Base-by-base conservation (phyloP, 495 filamentous ascomycete species). In the Rostrohypoxylon terebratum region DNA sequence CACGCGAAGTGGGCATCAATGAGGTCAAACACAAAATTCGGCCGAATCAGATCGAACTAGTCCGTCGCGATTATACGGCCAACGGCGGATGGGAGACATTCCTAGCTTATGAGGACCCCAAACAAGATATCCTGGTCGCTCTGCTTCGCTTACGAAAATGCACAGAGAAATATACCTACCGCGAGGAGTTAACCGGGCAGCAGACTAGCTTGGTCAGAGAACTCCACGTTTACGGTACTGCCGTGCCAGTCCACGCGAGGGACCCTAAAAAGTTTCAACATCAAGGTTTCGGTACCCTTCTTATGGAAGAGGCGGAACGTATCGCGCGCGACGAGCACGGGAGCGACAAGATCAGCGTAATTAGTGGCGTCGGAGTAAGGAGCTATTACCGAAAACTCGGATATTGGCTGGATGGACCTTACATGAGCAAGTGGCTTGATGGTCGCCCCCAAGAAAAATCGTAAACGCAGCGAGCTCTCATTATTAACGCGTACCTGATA, bases 11-110 rank as follows among this genome's bases (percentile, higher is more conserved):
- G 60, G 96, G 96, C 54, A 93, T 99, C 82, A 98, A 98, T 78
- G 96, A 99, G 81, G 94, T 99, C 66, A 98, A 98, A 81, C 89
- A 99, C 83, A 98, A 97, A 84, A 97, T 98, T 72, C 89, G 96
- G 7, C 96, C 96, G 0, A 94, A 93, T 66, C 96, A 99, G 81
- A 92, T 99, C 63, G 96, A 99, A 84, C 90, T 98, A 38, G 90
- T 98, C n/a, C 92, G 96, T 28, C 88, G 96, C 48, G 96, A 99
- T 83, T 99, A 99, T 78, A 85, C 89, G 0, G 96, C 96, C 61
- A 99, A 98, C 77, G 93, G 91, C 20, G 96, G 96, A 13, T 99
- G 96, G 96, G 96, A 99, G 81, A 98, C 96, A 0, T 99, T 99
- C 81, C 82, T 99, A 4, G 94, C 96, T 18, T 99, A 98, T 75